Evolutionary conservation across 192 early-diverging fungal species (phyloP).

Genomic region (Linnemannia exigua): DNA sequence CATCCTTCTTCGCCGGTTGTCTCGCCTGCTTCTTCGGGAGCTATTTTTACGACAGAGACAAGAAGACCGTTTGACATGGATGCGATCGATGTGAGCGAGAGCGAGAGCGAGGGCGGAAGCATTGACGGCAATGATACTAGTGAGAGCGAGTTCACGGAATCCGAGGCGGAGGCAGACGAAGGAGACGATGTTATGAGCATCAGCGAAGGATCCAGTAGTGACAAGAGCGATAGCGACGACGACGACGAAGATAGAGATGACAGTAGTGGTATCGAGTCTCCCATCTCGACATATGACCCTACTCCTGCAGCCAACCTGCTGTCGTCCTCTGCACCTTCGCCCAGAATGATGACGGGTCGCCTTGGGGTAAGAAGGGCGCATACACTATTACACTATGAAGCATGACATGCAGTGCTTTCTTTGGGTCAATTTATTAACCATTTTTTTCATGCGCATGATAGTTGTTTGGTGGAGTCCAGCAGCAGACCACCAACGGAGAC

Average conservation of each 20-base stretch:
- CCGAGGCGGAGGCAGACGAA: not conserved
- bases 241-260: not conserved
- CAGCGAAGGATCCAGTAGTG: too few relatives aligned
- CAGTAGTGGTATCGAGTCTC: not conserved
- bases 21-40: not conserved
- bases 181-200: not conserved
- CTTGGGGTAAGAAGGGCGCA: not conserved
- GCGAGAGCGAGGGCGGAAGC: not conserved
- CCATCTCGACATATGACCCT: not conserved
- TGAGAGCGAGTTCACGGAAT: not conserved
- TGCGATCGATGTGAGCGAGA: conserved; percentile 4
- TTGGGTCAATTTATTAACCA: not conserved
- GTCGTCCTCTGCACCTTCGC: not conserved
- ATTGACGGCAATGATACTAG: not conserved
- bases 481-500: not conserved
- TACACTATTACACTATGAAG: not conserved
- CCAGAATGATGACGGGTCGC: not conserved
- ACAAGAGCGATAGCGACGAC: not conserved
- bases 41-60: not conserved
- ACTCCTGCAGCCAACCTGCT: not conserved
- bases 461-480: not conserved
- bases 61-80: not conserved
- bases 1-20: not conserved
- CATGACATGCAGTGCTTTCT: not conserved
- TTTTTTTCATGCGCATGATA: conserved; percentile 1